phyloP scores from a whole-genome alignment of 2,329 filamentous ascomycete species.

The Diaporthe amygdali region DNA sequence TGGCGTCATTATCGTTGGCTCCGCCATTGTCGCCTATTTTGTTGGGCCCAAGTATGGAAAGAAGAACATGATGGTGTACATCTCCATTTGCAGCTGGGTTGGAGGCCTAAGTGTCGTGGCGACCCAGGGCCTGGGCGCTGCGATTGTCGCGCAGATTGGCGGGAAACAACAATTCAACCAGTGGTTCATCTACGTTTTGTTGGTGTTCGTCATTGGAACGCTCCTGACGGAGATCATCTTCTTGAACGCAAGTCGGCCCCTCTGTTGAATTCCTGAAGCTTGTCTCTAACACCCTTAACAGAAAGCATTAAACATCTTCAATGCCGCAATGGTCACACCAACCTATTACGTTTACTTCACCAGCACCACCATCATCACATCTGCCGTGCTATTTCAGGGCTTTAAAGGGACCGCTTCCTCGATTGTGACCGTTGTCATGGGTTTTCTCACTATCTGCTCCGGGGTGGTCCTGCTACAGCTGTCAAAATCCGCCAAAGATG shows the following conservation, averaged over 20 bases:
- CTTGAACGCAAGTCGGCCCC: constrained; percentile 77
- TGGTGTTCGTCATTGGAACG: constrained; percentile 90
- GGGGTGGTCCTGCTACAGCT: constrained; percentile 92
- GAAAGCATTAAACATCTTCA: constrained; percentile 99
- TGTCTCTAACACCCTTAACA: constrained; percentile 43
- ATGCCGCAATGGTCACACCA: constrained; percentile 93
- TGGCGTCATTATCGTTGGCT: constrained; percentile 80
- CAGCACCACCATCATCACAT: constrained; percentile 91
- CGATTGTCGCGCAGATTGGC: constrained; percentile 83
- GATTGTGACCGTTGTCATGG: constrained; percentile 89
- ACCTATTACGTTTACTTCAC: constrained; percentile 99
- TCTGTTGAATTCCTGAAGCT: neutral
- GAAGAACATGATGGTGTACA: constrained; percentile 96
- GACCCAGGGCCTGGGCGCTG: constrained; percentile 90
- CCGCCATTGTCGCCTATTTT: constrained; percentile 75
- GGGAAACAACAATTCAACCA: constrained; percentile 92
- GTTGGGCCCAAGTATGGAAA: constrained; percentile 89
- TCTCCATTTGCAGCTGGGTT: constrained; percentile 94
- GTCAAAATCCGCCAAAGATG: constrained; percentile 98
- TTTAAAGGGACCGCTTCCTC: constrained; percentile 85
- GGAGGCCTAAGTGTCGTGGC: constrained; percentile 94
- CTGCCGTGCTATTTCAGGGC: constrained; percentile 87
- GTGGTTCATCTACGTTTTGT: constrained; percentile 92
- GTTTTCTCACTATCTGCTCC: constrained; percentile 91
- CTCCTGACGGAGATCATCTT: constrained; percentile 93